phyloP scores from a whole-genome alignment of 164 flowering plant species.

The Euptelea pleiosperma region DNA sequence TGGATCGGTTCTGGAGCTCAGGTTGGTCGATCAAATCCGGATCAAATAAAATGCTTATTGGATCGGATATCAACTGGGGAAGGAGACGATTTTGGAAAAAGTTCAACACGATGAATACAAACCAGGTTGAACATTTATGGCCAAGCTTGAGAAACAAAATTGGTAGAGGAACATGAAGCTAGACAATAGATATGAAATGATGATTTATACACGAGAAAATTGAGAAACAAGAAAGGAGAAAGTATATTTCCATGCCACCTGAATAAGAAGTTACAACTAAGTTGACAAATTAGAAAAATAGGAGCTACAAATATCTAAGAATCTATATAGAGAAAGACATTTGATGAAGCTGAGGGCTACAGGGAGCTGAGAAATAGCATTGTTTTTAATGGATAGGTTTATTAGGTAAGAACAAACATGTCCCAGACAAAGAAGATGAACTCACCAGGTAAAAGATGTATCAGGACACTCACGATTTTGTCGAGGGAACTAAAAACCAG shows the following conservation, averaged over 20 bases:
- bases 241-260: neutral
- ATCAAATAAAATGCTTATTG: no score
- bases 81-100: no score
- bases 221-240: neutral
- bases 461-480: constrained; percentile 91
- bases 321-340: neutral
- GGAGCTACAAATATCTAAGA: neutral
- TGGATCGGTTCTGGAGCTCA: no score
- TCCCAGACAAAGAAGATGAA: neutral
- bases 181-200: no score
- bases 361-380: neutral
- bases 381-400: neutral
- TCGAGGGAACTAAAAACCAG: constrained; percentile 92
- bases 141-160: no score
- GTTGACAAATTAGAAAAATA: neutral
- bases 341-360: neutral
- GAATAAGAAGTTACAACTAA: neutral
- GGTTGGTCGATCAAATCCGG: no score
- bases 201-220: no score
- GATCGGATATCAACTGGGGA: no score
- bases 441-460: constrained; percentile 95
- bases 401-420: neutral
- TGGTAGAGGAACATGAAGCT: no score
- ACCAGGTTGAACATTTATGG: no score
- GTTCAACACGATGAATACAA: no score